phyloP scores from a whole-genome alignment of 495 filamentous ascomycete species.

The Penicillium cinerascens region DNA sequence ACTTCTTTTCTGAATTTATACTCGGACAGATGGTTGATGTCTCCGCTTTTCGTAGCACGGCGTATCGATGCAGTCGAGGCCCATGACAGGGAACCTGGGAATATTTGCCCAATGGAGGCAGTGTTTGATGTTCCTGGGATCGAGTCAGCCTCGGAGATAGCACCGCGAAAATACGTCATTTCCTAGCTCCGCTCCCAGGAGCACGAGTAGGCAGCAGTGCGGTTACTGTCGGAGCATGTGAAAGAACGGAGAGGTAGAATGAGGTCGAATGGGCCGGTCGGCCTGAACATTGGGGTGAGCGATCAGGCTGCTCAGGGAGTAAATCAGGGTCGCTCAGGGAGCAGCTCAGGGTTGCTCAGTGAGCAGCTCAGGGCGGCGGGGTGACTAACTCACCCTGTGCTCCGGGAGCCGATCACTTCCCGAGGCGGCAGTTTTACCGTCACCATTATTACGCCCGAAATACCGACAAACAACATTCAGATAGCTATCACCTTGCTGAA shows the following conservation, averaged over 20 bases:
- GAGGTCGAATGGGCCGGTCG: conserved; percentile 1
- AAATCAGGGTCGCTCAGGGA: too few relatives aligned
- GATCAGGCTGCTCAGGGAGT: conserved; percentile 7
- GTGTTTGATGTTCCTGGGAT: neutral
- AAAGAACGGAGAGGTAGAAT: conserved; percentile 1
- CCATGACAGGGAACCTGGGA: neutral
- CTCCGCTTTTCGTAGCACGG: neutral
- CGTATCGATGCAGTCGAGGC: neutral
- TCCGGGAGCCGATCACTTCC: too few relatives aligned
- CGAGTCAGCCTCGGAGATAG: neutral
- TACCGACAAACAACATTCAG: too few relatives aligned
- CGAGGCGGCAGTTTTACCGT: too few relatives aligned
- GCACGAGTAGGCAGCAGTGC: conserved; percentile 5
- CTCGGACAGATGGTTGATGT: neutral
- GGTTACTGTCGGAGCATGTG: conserved; percentile 2
- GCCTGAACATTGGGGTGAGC: conserved; percentile 10
- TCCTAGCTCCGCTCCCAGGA: conserved; percentile 1
- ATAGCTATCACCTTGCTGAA: too few relatives aligned
- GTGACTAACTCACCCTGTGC: too few relatives aligned
- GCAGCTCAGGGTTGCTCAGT: too few relatives aligned
- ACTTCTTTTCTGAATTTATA: neutral
- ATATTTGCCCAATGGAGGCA: neutral
- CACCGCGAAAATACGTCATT: too few relatives aligned
- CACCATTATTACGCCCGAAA: too few relatives aligned
- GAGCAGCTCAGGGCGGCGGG: too few relatives aligned